These are phyloP conservation scores for Termitomyces sp. DNA, from an alignment of 768 basidiomycete species.

Conservation along the genomic window DNA sequence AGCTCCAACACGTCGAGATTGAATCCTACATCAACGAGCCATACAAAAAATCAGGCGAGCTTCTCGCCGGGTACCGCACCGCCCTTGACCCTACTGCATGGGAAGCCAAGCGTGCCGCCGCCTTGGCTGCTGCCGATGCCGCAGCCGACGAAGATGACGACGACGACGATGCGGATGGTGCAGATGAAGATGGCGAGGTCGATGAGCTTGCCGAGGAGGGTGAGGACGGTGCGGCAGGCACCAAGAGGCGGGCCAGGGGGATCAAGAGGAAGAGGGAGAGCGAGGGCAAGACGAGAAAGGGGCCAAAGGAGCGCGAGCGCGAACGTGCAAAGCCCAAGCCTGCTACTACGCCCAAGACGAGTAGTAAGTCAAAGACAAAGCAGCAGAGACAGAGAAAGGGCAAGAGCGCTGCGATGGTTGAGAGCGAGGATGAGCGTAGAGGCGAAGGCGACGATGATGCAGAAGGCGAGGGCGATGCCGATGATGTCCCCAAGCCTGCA, in stretches of 20 bases:
- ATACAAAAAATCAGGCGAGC: slow-evolving; percentile 69
- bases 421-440: slow-evolving; percentile 48
- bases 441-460: slow-evolving; percentile 39
- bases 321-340: not conserved
- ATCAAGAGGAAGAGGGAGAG: slow-evolving; percentile 59
- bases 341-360: not conserved
- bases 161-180: slow-evolving; percentile 34
- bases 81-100: slow-evolving; percentile 57
- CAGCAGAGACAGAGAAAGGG: slow-evolving; percentile 25
- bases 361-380: slow-evolving; percentile 41
- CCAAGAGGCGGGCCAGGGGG: slow-evolving; percentile 31
- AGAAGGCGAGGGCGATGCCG: slow-evolving; percentile 30
- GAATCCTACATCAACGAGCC: slow-evolving; percentile 75
- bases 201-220: slow-evolving; percentile 54
- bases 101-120: slow-evolving; percentile 30
- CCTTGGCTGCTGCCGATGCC: slow-evolving; percentile 8
- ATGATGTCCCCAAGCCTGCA: slow-evolving; percentile 29
- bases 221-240: slow-evolving; percentile 41
- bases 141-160: slow-evolving; percentile 6
- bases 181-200: slow-evolving; percentile 41
- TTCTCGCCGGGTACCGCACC: slow-evolving; percentile 72
- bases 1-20: slow-evolving; percentile 76
- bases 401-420: slow-evolving; percentile 53
- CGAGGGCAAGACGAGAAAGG: slow-evolving; percentile 24
- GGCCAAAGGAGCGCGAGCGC: slow-evolving; percentile 2